Conservation (phyloP, 176 grass and related monocot species). For the Juncus effusus region DNA sequence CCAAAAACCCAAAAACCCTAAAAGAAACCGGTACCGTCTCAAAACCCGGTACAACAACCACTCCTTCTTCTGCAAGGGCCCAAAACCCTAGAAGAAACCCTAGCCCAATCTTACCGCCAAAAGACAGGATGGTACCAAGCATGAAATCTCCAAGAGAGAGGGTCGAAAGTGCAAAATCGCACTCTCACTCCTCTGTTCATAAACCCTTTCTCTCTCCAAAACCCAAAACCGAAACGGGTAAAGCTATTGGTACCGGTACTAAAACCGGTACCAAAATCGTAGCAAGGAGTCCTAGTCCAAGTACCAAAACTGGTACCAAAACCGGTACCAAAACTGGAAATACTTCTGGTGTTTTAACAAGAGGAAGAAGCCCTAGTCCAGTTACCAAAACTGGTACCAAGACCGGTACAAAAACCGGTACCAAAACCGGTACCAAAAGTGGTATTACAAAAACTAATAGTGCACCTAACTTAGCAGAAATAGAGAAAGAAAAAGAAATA, state of each 20-base stretch:
- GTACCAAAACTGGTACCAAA: conserved; percentile 2
- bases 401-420: background rate
- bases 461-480: conserved; percentile 3
- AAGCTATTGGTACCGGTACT: background rate
- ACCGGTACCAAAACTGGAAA: background rate
- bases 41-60: conserved; percentile 3
- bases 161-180: conserved; percentile 3
- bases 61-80: conserved; percentile 7
- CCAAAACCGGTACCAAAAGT: background rate
- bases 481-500: conserved; percentile 1
- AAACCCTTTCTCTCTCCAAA: conserved; percentile 6
- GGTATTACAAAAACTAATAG: conserved; percentile 9
- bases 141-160: conserved; percentile 11
- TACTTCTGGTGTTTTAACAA: conserved; percentile 3
- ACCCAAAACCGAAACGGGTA: conserved; percentile 14
- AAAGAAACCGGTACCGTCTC: background rate
- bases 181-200: background rate
- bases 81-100: conserved; percentile 16
- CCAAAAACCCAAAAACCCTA: background rate
- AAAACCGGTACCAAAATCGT: conserved; percentile 3
- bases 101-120: background rate
- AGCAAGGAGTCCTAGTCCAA: background rate
- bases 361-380: conserved; percentile 1
- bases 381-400: conserved; percentile 15
- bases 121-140: background rate